phyloP scores from a whole-genome alignment of 2,329 filamentous ascomycete species.

The Cordyceps fumosorosea region DNA sequence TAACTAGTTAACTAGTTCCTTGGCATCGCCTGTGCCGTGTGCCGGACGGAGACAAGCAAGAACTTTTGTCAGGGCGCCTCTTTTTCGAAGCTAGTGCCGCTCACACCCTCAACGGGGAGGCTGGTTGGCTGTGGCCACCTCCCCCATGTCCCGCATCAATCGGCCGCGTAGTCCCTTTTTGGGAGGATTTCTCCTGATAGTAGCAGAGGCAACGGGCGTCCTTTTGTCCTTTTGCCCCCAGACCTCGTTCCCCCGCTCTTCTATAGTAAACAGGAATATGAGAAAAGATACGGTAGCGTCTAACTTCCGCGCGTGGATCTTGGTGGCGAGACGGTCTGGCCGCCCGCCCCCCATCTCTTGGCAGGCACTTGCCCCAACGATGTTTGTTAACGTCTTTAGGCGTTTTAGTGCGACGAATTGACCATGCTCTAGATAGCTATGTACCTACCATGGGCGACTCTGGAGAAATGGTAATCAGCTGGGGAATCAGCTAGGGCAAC shows the following conservation, averaged over 20 bases:
- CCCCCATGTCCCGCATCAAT: not conserved
- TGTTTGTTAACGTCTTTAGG: not conserved
- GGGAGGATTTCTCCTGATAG: not conserved
- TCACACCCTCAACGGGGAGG: not conserved
- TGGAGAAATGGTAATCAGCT: too few species aligned
- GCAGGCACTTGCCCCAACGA: too few species aligned
- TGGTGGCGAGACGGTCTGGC: too few species aligned
- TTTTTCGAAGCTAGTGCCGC: not conserved
- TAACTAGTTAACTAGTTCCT: too few species aligned
- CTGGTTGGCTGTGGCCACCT: not conserved
- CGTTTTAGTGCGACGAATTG: not conserved
- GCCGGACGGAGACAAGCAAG: not conserved
- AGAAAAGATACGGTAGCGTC: slow-evolving; percentile 1
- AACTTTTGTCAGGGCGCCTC: not conserved
- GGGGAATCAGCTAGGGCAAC: slow-evolving; percentile 6
- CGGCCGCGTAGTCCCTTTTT: not conserved
- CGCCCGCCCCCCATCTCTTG: not conserved
- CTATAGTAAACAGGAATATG: too few species aligned
- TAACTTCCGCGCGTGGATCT: slow-evolving; percentile 1
- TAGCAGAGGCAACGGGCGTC: not conserved
- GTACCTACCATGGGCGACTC: not conserved
- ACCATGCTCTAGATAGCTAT: too few species aligned
- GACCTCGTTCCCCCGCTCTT: too few species aligned
- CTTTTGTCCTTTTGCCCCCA: not conserved
- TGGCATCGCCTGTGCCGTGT: not conserved